Evolutionary conservation across 352 stramenopile species (phyloP).

Genomic region (Pythium brassicae): DNA sequence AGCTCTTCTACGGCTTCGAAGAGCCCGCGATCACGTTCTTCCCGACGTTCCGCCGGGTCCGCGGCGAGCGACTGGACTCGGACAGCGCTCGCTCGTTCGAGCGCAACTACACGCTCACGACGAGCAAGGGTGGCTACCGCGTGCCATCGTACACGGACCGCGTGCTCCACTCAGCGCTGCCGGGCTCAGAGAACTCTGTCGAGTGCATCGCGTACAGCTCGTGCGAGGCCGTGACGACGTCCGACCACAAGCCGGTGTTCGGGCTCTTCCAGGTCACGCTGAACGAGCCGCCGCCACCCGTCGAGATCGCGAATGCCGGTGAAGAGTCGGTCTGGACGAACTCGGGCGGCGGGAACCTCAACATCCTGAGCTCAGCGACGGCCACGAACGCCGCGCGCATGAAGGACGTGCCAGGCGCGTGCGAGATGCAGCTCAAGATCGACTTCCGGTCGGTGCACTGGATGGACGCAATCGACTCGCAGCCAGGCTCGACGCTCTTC

Average conservation of each 20-base stretch:
- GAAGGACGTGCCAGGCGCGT: slow-evolving; percentile 55
- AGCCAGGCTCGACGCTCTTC: slow-evolving; percentile 36
- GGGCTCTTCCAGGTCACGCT: slow-evolving; percentile 55
- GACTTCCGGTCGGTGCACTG: slow-evolving; percentile 72
- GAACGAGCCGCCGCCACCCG: slow-evolving; percentile 9
- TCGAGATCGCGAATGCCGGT: slow-evolving; percentile 5
- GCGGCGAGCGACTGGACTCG: slow-evolving; percentile 36
- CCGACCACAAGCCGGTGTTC: slow-evolving; percentile 83
- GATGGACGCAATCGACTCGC: slow-evolving; percentile 48
- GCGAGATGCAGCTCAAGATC: slow-evolving; percentile 56
- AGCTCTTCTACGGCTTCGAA: slow-evolving; percentile 78
- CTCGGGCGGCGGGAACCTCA: slow-evolving; percentile 36
- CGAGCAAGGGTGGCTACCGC: slow-evolving; percentile 52
- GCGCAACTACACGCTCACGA: slow-evolving; percentile 63
- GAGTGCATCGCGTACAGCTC: slow-evolving; percentile 71
- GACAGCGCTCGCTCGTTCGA: slow-evolving; percentile 28
- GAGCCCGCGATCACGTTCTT: slow-evolving; percentile 70
- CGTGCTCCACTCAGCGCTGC: slow-evolving; percentile 78
- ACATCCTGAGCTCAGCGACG: slow-evolving; percentile 27
- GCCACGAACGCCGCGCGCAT: slow-evolving; percentile 32
- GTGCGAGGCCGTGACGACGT: slow-evolving; percentile 67
- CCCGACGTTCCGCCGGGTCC: slow-evolving; percentile 74
- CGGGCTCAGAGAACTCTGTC: slow-evolving; percentile 41
- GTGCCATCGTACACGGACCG: slow-evolving; percentile 89
- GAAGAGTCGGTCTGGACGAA: slow-evolving; percentile 32